Percentiles rank a stretch among this genome's conserved stretches.
Evolutionary conservation across 2,329 filamentous ascomycete genomes (phyloP).

Genomic region (Fusarium coffeatum): DNA sequence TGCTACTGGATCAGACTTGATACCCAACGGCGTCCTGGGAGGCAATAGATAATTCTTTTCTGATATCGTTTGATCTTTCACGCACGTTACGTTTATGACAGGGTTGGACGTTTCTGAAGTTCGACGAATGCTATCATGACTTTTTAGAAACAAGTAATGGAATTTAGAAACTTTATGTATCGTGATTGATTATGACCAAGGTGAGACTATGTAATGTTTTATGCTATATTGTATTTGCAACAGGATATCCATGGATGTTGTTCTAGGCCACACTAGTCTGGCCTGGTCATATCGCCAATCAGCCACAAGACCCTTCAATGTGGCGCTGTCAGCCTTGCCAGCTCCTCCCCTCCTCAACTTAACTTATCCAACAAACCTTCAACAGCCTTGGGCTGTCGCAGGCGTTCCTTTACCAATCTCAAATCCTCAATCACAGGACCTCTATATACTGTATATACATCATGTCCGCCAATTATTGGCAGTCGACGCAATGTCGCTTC

Average conservation of each 20-base stretch:
- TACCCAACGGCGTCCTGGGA: constrained; percentile 22
- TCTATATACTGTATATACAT: constrained; percentile 15
- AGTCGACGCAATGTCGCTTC: constrained; percentile 87
- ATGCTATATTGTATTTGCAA: background rate
- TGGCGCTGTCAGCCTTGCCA: constrained; percentile 33
- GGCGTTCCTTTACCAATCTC: background rate
- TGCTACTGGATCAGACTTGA: constrained; percentile 17
- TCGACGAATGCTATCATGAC: background rate
- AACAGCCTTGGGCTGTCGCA: constrained; percentile 14
- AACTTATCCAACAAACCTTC: constrained; percentile 11
- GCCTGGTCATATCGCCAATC: constrained; percentile 14
- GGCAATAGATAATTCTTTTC: background rate
- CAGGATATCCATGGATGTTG: background rate
- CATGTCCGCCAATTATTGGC: constrained; percentile 98
- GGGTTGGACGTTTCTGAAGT: background rate
- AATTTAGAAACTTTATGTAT: background rate
- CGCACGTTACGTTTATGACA: background rate
- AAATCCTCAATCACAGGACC: background rate
- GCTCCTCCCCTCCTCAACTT: constrained; percentile 15
- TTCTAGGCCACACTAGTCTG: background rate
- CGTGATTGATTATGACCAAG: background rate
- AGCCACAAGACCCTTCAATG: constrained; percentile 30
- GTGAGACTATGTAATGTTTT: background rate
- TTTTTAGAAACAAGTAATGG: background rate
- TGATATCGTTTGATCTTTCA: background rate